Percentiles rank a stretch among this genome's conserved stretches.
Conservation (phyloP, 306 rosid species). For the Malus sieversii region DNA sequence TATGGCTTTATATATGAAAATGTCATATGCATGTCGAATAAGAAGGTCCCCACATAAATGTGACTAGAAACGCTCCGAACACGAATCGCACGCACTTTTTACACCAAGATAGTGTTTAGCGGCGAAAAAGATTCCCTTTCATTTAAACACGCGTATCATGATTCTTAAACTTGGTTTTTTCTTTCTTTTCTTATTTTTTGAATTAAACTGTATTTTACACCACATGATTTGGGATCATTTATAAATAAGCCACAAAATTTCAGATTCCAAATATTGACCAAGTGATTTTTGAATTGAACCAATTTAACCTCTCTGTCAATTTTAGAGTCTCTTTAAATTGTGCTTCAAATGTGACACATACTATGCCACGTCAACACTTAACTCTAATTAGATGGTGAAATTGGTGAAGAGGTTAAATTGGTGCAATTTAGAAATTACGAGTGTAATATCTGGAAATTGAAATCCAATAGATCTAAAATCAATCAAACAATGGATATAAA, state of each 20-base stretch:
- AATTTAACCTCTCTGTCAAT: no score
- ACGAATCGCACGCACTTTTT: neutral
- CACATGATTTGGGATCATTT: neutral
- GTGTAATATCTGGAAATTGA: no score
- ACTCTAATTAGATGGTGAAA: no score
- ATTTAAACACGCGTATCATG: neutral
- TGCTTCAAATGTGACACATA: no score
- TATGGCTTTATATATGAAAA: neutral
- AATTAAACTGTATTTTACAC: neutral
- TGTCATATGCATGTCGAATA: neutral
- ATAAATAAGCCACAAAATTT: neutral
- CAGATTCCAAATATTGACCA: no score
- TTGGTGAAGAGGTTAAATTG: no score
- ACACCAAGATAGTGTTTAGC: neutral
- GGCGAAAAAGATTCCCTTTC: neutral
- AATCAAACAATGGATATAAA: no score
- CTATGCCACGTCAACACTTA: no score
- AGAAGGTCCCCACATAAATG: neutral
- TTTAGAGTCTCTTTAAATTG: no score
- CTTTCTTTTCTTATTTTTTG: neutral
- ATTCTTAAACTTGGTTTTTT: neutral
- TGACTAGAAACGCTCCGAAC: neutral
- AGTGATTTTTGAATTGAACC: no score
- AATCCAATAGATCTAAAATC: neutral
- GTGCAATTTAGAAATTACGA: no score